phyloP scores from a whole-genome alignment of 2,329 filamentous ascomycete genomes.

The Colletotrichum siamense region DNA sequence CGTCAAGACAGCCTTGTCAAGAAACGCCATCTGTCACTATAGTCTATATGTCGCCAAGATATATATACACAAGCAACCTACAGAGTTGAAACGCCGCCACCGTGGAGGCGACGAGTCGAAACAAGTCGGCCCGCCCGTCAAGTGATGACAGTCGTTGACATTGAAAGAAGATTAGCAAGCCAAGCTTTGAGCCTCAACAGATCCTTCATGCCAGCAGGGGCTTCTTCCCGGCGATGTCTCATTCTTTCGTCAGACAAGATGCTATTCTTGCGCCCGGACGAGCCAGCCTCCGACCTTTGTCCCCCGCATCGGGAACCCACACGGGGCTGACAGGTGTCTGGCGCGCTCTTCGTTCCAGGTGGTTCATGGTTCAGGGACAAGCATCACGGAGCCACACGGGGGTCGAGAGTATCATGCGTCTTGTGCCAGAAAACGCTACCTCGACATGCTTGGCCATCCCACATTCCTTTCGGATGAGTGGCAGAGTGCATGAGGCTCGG shows the following conservation, averaged over 20 bases:
- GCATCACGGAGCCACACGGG: neutral
- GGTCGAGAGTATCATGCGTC: neutral
- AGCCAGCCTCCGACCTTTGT: neutral
- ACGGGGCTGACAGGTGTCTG: conserved; percentile 3
- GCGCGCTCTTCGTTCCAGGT: conserved; percentile 12
- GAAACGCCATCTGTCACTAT: conserved; percentile 10
- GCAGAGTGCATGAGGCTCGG: conserved; percentile 6
- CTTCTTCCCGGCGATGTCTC: neutral
- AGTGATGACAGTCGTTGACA: conserved; percentile 5
- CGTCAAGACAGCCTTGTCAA: conserved; percentile 1
- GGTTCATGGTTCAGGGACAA: conserved; percentile 11
- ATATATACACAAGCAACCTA: conserved; percentile 8
- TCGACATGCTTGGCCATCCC: neutral
- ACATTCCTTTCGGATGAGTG: neutral
- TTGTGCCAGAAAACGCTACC: neutral
- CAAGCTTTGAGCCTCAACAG: conserved; percentile 19
- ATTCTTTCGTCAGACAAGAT: neutral
- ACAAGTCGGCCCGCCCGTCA: conserved; percentile 10
- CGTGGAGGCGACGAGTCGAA: conserved; percentile 2
- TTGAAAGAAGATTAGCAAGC: neutral
- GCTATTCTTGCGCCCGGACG: neutral
- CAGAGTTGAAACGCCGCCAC: conserved; percentile 17
- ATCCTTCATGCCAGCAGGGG: conserved; percentile 5
- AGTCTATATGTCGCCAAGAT: conserved; percentile 5
- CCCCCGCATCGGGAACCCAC: neutral